Evolutionary conservation across 1,139 yeast species (phyloP).

Genomic region (Eremothecium sinecaudum): DNA sequence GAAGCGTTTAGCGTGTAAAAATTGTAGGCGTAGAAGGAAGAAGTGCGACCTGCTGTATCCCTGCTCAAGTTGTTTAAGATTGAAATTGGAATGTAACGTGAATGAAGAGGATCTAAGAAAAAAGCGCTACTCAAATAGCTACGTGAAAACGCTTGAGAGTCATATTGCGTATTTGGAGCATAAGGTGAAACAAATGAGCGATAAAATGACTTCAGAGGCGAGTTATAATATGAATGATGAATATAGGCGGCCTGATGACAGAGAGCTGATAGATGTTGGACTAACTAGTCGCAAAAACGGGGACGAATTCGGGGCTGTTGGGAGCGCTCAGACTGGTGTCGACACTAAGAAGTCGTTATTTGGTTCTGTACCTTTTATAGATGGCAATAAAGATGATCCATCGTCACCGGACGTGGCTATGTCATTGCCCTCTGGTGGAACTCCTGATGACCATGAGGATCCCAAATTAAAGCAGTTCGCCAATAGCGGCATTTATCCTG

Average conservation of each 20-base stretch:
- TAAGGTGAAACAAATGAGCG: conserved; percentile 19
- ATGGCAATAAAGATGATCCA: neutral
- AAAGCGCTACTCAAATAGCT: conserved; percentile 43
- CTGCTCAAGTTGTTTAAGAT: conserved; percentile 41
- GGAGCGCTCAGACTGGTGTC: neutral
- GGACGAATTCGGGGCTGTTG: neutral
- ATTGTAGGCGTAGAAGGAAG: conserved; percentile 33
- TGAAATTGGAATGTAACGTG: conserved; percentile 41
- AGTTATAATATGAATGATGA: neutral
- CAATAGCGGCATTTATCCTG: conserved; percentile 29
- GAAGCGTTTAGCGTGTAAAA: conserved; percentile 29
- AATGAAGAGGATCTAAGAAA: conserved; percentile 46
- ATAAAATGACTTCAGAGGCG: conserved; percentile 6
- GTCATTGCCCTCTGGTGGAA: neutral
- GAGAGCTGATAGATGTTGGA: neutral
- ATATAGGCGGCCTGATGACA: too few relatives aligned
- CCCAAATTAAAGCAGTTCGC: conserved; percentile 18
- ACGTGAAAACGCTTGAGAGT: conserved; percentile 35
- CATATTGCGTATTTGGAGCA: conserved; percentile 27
- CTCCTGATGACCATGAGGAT: neutral
- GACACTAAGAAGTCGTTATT: neutral
- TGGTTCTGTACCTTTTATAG: neutral
- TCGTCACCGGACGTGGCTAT: neutral
- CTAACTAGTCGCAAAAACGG: neutral
- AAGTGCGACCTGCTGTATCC: conserved; percentile 46